phyloP scores from a whole-genome alignment of 495 filamentous ascomycete genomes.

The Penicillium cinerascens region DNA sequence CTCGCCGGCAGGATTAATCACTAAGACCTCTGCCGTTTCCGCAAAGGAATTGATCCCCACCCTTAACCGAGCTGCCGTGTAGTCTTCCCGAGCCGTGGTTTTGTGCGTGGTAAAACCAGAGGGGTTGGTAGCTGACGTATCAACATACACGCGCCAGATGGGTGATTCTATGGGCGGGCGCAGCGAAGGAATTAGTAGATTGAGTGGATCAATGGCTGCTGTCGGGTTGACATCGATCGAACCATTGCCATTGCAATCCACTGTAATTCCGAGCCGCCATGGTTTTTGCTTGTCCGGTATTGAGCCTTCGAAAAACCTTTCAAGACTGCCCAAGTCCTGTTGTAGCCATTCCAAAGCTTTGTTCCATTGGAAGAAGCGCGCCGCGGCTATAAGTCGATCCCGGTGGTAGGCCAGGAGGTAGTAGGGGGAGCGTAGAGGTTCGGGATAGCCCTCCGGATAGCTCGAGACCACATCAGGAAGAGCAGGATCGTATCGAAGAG shows the following conservation, averaged over 20 bases:
- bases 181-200: conserved; percentile 50
- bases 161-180: conserved; percentile 4
- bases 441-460: conserved; percentile 40
- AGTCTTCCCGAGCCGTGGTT: conserved; percentile 64
- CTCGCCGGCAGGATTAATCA: conserved; percentile 63
- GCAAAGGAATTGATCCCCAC: conserved; percentile 49
- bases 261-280: conserved; percentile 52
- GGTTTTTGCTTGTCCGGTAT: conserved; percentile 34
- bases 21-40: conserved; percentile 65
- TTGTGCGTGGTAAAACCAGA: conserved; percentile 73
- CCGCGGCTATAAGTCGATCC: conserved; percentile 75
- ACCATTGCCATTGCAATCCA: conserved; percentile 49
- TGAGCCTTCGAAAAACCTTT: conserved; percentile 28
- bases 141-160: conserved; percentile 53
- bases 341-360: conserved; percentile 30
- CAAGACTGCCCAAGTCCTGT: conserved; percentile 26
- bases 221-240: conserved; percentile 48
- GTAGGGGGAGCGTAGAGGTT: conserved; percentile 55
- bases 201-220: conserved; percentile 44
- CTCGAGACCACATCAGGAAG: conserved; percentile 44
- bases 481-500: conserved; percentile 68
- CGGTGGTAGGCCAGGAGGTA: conserved; percentile 83
- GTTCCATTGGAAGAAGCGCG: conserved; percentile 62
- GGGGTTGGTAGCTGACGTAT: conserved; percentile 46
- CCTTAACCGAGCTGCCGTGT: conserved; percentile 58